Evolutionary conservation across 805 yeast species (phyloP), one percentile per base, ranked within the genome.

Genomic region (Isabelozyma pseudorhagii): DNA sequence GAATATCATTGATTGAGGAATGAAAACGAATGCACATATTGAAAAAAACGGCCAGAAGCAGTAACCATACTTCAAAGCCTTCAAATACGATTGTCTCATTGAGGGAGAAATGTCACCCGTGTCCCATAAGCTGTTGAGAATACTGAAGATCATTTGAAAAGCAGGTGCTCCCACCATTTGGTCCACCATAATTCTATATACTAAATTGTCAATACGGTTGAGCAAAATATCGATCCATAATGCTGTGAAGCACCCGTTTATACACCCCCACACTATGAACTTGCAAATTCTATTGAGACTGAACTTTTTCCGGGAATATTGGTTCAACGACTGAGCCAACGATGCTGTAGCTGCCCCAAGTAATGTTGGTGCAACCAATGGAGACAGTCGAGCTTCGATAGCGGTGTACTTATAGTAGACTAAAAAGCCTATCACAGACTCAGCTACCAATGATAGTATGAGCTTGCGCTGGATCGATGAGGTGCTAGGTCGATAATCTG

Each of bases 31-130:
- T 51, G 79, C 71, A 39, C 76, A 52, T 8, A 77, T 63, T 11
- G 85, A 80, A 47, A 81, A 77, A 40, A 78, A 64, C 3, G 89
- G 87, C 86, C 87, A 84, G 46, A 76, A 73, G 58, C 80, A 64
- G 57, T 78, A 82, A 36, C 84, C 77, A 49, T 77, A 74, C 48
- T 76, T 77, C 51, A 84, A 61, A 8, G 83, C 71, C 42, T 72
- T 77, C 47, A 79, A 49, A 53, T 72, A 81, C 8, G 77, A 65
- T 8, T 70, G 53, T 50, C 67, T 66, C 60, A 74, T 44, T 59
- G 56, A 51, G 38, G 49, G 14, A 60, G 62, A 46, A 63, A 76
- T 45, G 62, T 69, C 72, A 13, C 73, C 74, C 36, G 74, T 68
- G 50, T 84, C 88, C 88, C 89, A 84, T 9, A 80, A 54, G 40